Evolutionary conservation across 2,329 filamentous ascomycete genomes (phyloP).

Genomic region (Mycocentrospora acerina): DNA sequence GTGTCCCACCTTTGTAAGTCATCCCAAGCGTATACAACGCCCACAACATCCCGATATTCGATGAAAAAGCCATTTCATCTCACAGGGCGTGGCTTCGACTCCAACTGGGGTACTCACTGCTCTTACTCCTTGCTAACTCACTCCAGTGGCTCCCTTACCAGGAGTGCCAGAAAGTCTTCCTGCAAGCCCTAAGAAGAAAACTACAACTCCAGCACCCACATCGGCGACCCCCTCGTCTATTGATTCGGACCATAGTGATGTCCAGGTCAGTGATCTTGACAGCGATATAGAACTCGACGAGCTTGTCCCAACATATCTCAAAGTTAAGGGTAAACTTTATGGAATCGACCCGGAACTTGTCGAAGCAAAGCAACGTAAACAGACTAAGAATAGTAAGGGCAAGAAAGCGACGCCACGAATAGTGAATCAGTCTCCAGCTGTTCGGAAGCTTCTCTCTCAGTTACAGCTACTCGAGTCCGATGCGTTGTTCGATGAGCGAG

Average conservation of each 20-base stretch:
- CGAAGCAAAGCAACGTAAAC: constrained; percentile 47
- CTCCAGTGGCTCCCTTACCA: no score
- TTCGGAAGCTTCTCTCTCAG: constrained; percentile 70
- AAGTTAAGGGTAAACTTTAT: constrained; percentile 62
- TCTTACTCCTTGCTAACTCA: no score
- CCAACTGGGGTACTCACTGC: no score
- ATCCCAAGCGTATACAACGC: constrained; percentile 1
- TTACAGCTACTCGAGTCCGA: constrained; percentile 73
- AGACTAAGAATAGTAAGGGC: constrained; percentile 21
- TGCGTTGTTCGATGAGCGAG: constrained; percentile 51
- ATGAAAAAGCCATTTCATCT: no score
- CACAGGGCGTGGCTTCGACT: no score
- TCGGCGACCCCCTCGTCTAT: constrained; percentile 5
- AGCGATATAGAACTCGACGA: constrained; percentile 54
- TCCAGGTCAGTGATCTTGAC: constrained; percentile 51
- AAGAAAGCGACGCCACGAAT: constrained; percentile 18
- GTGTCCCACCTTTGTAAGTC: constrained; percentile 33
- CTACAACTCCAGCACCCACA: not conserved
- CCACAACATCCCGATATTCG: not conserved
- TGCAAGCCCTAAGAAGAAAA: not conserved
- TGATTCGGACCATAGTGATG: constrained; percentile 28
- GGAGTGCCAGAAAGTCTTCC: not conserved
- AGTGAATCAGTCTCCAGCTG: constrained; percentile 46
- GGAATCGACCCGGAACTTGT: constrained; percentile 58
- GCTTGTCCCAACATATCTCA: constrained; percentile 71